Base-by-base conservation (phyloP, 2,329 filamentous ascomycete species). In the Didymella glomerata region DNA sequence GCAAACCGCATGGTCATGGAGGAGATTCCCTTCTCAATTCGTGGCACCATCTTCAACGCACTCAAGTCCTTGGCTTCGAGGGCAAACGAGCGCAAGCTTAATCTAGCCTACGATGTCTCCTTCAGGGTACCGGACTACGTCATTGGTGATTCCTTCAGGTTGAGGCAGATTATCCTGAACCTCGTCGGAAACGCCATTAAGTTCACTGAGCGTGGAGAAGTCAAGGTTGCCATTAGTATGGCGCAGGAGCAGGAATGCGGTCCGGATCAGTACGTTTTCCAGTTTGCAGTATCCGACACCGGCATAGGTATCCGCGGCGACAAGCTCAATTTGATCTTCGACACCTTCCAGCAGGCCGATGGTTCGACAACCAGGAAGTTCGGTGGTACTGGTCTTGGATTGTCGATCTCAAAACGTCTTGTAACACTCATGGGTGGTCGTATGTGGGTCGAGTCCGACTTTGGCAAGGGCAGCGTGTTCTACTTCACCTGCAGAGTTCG, bases 141-240 rank as follows among this genome's bases (percentile, higher is more conserved):
- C 40, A 89, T 97, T 63, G 95, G 95, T 62, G 95, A 99, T 76
- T 96, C 93, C 1, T 98, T 97, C 89, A 90, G 95, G 78, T 82
- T 98, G 56, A 88, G 94, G 63, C 95, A 99, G 79, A 96, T 99
- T 69, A 97, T 98, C 63, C 85, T 98, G 57, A 99, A 99, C 79
- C 83, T 99, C 56, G 94, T 98, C 53, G 95, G 95, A 73, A 99
- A 99, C 72, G 94, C 95, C 54, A 97, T 99, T 83, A 99, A 99
- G 76, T 99, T 99, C 77, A 98, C 95, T 3, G 94, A 98, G 78
- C 90, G 96, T 70, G 95, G 95, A 62, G 93, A 97, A 77, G 95
- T 99, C 70, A 96, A 93, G 77, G 87, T 98, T 52, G 93, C 90
- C n/a, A 97, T 98, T 68, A 88, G 89, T 71, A 84, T 88, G 79